phyloP scores from a whole-genome alignment of 176 grass and related monocot genomes.

The Eleusine indica region DNA sequence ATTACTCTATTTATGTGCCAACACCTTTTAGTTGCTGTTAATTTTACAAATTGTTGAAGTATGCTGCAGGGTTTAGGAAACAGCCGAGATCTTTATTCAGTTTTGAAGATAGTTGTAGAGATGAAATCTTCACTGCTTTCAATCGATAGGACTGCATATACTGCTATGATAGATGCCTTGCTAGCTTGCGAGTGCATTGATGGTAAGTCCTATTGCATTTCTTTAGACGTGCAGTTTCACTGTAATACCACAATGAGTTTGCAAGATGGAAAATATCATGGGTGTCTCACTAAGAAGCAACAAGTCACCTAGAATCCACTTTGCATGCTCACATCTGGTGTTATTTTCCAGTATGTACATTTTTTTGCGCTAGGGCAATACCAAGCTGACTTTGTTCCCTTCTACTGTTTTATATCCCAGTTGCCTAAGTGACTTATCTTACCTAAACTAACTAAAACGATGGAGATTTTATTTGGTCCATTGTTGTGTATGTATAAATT shows the following conservation, averaged over 20 bases:
- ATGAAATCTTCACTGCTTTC: constrained; percentile 74
- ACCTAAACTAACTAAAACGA: not conserved
- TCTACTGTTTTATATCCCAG: constrained; percentile 11
- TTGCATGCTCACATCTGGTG: constrained; percentile 8
- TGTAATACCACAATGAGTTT: constrained; percentile 1
- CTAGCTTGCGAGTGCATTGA: constrained; percentile 73
- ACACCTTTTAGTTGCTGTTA: constrained; percentile 26
- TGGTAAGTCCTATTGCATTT: constrained; percentile 42
- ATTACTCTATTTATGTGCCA: not conserved
- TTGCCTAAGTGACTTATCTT: not conserved
- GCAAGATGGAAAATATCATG: constrained; percentile 20
- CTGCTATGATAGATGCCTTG: constrained; percentile 84
- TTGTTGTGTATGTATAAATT: not conserved
- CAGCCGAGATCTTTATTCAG: constrained; percentile 66
- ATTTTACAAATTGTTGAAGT: constrained; percentile 44
- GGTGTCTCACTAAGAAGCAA: constrained; percentile 15
- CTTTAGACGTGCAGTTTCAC: constrained; percentile 34
- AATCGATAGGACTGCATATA: constrained; percentile 87
- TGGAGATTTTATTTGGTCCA: not conserved
- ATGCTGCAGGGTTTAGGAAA: constrained; percentile 73
- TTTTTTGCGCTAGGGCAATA: not conserved
- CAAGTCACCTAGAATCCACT: not conserved
- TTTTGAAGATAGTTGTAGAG: constrained; percentile 81
- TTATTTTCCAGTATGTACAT: constrained; percentile 9
- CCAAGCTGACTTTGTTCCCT: no score